Base-by-base conservation (phyloP, 768 basidiomycete genomes). In the Agaricus blazei region DNA sequence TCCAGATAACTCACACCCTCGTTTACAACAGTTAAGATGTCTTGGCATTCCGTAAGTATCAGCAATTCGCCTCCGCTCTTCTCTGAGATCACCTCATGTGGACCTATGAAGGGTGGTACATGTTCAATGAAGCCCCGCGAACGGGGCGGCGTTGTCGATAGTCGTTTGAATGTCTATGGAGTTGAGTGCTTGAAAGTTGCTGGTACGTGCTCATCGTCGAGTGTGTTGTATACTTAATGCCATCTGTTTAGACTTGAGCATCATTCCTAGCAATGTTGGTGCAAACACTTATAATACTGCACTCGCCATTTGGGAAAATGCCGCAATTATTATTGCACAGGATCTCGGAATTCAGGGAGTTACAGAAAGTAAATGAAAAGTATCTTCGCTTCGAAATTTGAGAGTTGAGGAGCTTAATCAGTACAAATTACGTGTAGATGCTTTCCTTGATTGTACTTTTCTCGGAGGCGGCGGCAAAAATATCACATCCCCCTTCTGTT, bases 71-170 rank as follows among this genome's bases (percentile, higher is more conserved):
- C n/a, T n/a, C n/a, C n/a, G n/a, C n/a, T n/a, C n/a, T 5, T 14
- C 7, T 34, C 31, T 11, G 26, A n/a, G n/a, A n/a, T 27, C 40
- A 6, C 31, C 26, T n/a, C n/a, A n/a, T 14, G 37, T 36, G n/a
- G 28, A 9, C 19, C 28, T 41, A 29, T 29, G 4, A 48, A 85
- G 83, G 70, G 83, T 14, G 85, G 84, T 40, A 87, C 84, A 0
- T 86, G 84, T 56, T 78, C 83, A 0, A 87, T 87, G 85, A 85
- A 85, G 63, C 75, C 82, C 3, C 74, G 77, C 19, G 72, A 79
- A 15, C 53, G 74, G 41, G 78, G 75, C 3, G 85, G 85, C 12
- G 86, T 87, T 3, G 82, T 88, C 8, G 83, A 88, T 60, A 49
- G 76, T 28, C 69, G 70, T 19, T 66, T 87, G 40, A 82, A 82